Percentiles rank a stretch among this genome's conserved stretches.
These are phyloP conservation scores for Tulasnella sp. DNA, from an alignment of 768 basidiomycete genomes.

Conservation along the genomic window DNA sequence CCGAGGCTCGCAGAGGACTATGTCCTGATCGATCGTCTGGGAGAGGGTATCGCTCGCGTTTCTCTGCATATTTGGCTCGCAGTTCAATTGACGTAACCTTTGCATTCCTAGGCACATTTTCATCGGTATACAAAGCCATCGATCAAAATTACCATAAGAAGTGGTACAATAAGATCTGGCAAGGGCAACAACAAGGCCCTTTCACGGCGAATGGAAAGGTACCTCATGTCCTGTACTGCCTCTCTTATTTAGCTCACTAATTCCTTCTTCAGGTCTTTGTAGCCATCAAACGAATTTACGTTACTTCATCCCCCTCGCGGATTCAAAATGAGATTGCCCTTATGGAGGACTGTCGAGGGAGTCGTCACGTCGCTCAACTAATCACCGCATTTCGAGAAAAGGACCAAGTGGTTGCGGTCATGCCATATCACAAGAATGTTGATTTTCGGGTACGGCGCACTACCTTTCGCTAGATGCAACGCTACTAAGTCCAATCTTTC, in stretches of 20 bases:
- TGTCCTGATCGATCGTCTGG: constrained; percentile 75
- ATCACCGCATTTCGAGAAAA: constrained; percentile 86
- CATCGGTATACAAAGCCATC: constrained; percentile 96
- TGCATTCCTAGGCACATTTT: constrained; percentile 72
- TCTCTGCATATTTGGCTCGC: background rate
- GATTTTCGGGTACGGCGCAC: constrained; percentile 76
- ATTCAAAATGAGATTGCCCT: constrained; percentile 90
- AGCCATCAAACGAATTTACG: constrained; percentile 93
- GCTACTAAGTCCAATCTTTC: background rate
- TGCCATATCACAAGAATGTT: constrained; percentile 86
- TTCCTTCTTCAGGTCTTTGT: constrained; percentile 49
- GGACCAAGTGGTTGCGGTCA: constrained; percentile 88
- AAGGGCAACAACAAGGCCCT: constrained; percentile 57
- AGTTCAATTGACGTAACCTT: background rate
- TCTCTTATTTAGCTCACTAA: background rate
- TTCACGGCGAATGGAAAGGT: constrained; percentile 35
- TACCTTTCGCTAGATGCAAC: background rate
- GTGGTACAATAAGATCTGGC: constrained; percentile 69
- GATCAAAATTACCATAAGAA: constrained; percentile 65
- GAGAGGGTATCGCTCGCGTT: constrained; percentile 40
- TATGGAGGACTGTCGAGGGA: constrained; percentile 73
- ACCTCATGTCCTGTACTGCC: background rate
- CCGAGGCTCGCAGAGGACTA: constrained; percentile 53
- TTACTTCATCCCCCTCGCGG: constrained; percentile 85
- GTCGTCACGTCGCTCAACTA: constrained; percentile 80